A percentile compares a stretch with the other conserved stretches of the same genome.
phyloP scores from a whole-genome alignment of 2,329 filamentous ascomycete genomes.

The Ilyonectria sp. region DNA sequence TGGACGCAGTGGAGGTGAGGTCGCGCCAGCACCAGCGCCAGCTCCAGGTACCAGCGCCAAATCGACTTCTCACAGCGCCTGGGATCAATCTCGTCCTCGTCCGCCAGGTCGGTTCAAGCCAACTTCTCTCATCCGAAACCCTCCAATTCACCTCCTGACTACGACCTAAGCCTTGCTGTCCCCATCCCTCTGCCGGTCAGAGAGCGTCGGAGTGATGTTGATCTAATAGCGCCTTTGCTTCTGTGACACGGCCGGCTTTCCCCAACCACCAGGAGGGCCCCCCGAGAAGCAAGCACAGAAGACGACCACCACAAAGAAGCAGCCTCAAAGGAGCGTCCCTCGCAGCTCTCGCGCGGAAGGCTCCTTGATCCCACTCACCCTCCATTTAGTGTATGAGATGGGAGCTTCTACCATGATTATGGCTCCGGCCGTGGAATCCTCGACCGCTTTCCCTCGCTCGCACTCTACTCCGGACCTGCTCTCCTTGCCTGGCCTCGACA shows the following conservation, averaged over 20 bases:
- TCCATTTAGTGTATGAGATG: slow-evolving; percentile 51
- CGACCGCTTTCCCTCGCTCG: slow-evolving; percentile 52
- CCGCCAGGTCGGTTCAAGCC: slow-evolving; percentile 9
- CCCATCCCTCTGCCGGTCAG: slow-evolving; percentile 47
- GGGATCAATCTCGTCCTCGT: slow-evolving; percentile 25
- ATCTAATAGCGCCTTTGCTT: slow-evolving; percentile 41
- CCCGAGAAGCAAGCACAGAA: slow-evolving; percentile 6
- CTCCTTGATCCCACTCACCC: slow-evolving; percentile 29
- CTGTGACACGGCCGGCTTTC: slow-evolving; percentile 45
- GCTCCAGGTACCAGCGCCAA: slow-evolving; percentile 41
- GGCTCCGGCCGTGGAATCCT: slow-evolving; percentile 55
- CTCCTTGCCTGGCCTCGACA: slow-evolving; percentile 48
- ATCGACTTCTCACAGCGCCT: slow-evolving; percentile 28
- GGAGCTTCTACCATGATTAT: slow-evolving; percentile 55
- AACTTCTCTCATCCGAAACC: slow-evolving; percentile 14
- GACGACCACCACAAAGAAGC: slow-evolving; percentile 32
- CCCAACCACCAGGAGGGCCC: slow-evolving; percentile 14
- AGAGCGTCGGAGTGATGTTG: slow-evolving; percentile 48
- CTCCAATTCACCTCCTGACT: slow-evolving; percentile 27
- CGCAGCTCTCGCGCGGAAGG: slow-evolving; percentile 40
- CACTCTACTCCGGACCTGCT: slow-evolving; percentile 53
- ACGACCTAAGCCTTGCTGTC: slow-evolving; percentile 22
- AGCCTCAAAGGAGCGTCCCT: slow-evolving; percentile 23
- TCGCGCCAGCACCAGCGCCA: slow-evolving; percentile 35
- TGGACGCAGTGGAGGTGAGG: slow-evolving; percentile 34